Conservation (phyloP, 2,329 filamentous ascomycete genomes). For the Talaromyces funiculosus region DNA sequence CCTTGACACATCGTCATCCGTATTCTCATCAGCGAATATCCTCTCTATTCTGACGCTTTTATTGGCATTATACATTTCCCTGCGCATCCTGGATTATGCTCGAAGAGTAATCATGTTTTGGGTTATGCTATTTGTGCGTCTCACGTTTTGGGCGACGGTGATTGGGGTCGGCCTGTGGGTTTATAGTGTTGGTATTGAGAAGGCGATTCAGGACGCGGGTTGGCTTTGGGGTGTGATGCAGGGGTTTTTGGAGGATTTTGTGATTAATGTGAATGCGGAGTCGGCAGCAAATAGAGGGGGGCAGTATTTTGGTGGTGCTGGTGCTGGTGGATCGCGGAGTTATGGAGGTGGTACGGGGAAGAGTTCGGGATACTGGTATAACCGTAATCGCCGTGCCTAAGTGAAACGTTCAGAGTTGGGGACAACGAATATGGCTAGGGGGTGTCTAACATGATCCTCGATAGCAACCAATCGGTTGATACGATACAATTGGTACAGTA, state of each 20-base stretch:
- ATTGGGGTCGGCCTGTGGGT: constrained; percentile 51
- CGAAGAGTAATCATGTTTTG: constrained; percentile 71
- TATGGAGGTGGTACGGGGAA: background rate
- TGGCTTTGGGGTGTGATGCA: constrained; percentile 61
- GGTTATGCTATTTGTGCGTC: constrained; percentile 58
- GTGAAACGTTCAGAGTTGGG: background rate
- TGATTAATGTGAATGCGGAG: constrained; percentile 15
- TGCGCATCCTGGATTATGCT: constrained; percentile 63
- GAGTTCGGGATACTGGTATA: constrained; percentile 15
- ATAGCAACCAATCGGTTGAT: background rate
- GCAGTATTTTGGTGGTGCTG: background rate
- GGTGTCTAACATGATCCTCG: background rate
- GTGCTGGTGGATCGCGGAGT: background rate
- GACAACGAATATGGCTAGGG: background rate
- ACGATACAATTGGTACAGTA: background rate
- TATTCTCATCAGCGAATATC: constrained; percentile 31
- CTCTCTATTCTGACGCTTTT: constrained; percentile 46
- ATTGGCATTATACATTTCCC: constrained; percentile 56
- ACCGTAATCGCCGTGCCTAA: background rate
- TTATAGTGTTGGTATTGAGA: constrained; percentile 38
- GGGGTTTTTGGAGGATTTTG: constrained; percentile 57
- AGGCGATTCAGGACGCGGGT: constrained; percentile 28
- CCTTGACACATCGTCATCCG: constrained; percentile 28
- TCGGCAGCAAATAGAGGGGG: background rate
- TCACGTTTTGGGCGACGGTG: constrained; percentile 61